Conservation (phyloP, 441 rosid genomes). For the Erodium moschatum region DNA sequence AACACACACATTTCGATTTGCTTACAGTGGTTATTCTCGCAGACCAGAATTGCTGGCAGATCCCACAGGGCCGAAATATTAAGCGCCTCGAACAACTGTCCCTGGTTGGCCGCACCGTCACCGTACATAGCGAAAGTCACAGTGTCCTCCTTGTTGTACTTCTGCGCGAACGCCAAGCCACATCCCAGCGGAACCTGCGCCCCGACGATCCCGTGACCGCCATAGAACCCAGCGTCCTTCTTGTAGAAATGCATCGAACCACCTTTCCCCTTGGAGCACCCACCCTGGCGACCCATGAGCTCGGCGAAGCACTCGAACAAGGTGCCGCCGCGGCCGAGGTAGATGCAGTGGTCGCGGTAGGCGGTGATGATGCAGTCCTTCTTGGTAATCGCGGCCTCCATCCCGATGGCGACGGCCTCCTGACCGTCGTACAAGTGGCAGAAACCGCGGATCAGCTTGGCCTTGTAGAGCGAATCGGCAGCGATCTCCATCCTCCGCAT, state of each 20-base stretch:
- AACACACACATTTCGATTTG: not conserved
- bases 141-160: constrained; percentile 72
- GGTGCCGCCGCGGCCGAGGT: constrained; percentile 72
- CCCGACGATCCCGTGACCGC: constrained; percentile 96
- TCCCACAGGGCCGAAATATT: constrained; percentile 91
- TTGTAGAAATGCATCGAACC: constrained; percentile 98
- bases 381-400: constrained; percentile 86
- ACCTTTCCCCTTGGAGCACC: constrained; percentile 86
- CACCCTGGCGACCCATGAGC: constrained; percentile 85
- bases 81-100: constrained; percentile 94
- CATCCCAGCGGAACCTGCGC: constrained; percentile 93
- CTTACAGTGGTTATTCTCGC: constrained; percentile 97
- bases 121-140: constrained; percentile 81
- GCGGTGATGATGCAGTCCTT: constrained; percentile 79
- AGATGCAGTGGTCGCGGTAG: constrained; percentile 86
- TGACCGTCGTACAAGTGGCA: constrained; percentile 95
- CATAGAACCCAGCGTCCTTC: constrained; percentile 75
- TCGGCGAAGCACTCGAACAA: constrained; percentile 62
- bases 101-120: constrained; percentile 96
- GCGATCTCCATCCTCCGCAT: constrained; percentile 97
- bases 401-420: constrained; percentile 79
- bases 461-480: constrained; percentile 89
- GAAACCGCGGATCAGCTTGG: constrained; percentile 89
- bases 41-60: constrained; percentile 81
- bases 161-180: constrained; percentile 92